Percentiles rank a stretch among this genome's conserved stretches.
Conservation (phyloP, 257 asterid species). For the Penstemon barbatus region DNA sequence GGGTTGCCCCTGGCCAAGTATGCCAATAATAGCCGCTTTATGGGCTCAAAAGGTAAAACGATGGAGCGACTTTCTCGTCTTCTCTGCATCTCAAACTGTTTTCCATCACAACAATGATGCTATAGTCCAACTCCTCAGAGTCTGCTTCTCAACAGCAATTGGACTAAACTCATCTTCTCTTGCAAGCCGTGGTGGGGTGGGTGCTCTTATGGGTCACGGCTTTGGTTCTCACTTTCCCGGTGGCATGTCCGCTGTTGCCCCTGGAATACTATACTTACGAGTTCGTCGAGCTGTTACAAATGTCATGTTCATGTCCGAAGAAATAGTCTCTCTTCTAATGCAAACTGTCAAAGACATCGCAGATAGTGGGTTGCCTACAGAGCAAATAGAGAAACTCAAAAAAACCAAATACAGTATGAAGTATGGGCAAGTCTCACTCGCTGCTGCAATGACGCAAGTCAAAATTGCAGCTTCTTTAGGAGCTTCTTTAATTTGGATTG, state of each 20-base stretch:
- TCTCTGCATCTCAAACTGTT: slow-evolving; percentile 79
- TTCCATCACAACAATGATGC: slow-evolving; percentile 88
- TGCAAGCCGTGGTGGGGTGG: slow-evolving; percentile 69
- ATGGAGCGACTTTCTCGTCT: slow-evolving; percentile 88
- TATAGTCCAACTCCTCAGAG: slow-evolving; percentile 82
- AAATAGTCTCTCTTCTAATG: slow-evolving; percentile 73
- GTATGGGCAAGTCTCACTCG: slow-evolving; percentile 83
- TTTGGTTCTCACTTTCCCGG: slow-evolving; percentile 76
- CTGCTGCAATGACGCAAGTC: slow-evolving; percentile 69
- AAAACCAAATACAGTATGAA: slow-evolving; percentile 52
- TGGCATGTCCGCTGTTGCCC: slow-evolving; percentile 85
- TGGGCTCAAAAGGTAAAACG: slow-evolving; percentile 96
- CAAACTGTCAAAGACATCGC: slow-evolving; percentile 71
- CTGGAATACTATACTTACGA: slow-evolving; percentile 82
- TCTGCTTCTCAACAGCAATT: slow-evolving; percentile 73
- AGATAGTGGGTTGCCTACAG: slow-evolving; percentile 56
- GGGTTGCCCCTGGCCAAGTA: slow-evolving; percentile 98
- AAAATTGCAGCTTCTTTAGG: slow-evolving; percentile 82
- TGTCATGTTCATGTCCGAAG: slow-evolving; percentile 71
- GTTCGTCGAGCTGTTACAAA: slow-evolving; percentile 85
- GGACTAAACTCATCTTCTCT: slow-evolving; percentile 63
- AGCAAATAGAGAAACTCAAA: slow-evolving; percentile 58
- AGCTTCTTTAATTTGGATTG: slow-evolving; percentile 84
- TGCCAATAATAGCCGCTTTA: slow-evolving; percentile 75
- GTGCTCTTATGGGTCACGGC: slow-evolving; percentile 97